Conservation (phyloP, 306 rosid species). For the Trichosanthes truncata region DNA sequence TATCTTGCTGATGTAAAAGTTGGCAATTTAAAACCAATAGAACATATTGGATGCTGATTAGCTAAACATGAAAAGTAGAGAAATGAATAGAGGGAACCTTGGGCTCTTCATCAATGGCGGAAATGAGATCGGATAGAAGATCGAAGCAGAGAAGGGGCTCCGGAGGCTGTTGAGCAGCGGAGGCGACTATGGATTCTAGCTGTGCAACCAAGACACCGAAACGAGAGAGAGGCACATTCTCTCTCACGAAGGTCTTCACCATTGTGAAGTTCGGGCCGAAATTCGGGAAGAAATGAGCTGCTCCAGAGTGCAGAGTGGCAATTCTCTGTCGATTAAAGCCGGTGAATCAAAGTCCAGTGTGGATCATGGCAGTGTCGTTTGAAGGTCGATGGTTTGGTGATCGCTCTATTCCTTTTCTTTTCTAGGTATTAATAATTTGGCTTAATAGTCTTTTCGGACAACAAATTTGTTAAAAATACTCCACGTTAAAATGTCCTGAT, state of each 20-base stretch:
- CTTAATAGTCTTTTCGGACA: no score
- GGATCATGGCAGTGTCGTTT: background rate
- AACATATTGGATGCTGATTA: background rate
- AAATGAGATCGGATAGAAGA: conserved; percentile 96
- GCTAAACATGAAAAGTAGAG: background rate
- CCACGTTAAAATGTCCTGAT: no score
- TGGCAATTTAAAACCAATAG: background rate
- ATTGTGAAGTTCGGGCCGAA: conserved; percentile 1
- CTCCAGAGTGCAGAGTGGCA: background rate
- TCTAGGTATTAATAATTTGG: no score
- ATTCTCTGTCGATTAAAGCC: background rate
- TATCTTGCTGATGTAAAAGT: background rate
- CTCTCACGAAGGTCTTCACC: conserved; percentile 49
- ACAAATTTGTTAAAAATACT: no score
- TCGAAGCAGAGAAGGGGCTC: conserved; percentile 96
- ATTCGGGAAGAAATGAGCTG: background rate
- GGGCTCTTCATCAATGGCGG: conserved; percentile 74
- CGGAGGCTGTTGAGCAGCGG: conserved; percentile 72
- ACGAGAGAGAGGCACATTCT: conserved; percentile 75
- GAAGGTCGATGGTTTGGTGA: background rate
- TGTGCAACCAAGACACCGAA: conserved; percentile 94
- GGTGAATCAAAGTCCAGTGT: background rate
- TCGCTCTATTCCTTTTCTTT: no score
- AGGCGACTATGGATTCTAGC: conserved; percentile 88
- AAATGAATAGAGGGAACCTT: conserved; percentile 38